Evolutionary conservation across 2,329 filamentous ascomycete species (phyloP), one percentile per base, ranked within the genome.

Genomic region (Monosporascus sp.): DNA sequence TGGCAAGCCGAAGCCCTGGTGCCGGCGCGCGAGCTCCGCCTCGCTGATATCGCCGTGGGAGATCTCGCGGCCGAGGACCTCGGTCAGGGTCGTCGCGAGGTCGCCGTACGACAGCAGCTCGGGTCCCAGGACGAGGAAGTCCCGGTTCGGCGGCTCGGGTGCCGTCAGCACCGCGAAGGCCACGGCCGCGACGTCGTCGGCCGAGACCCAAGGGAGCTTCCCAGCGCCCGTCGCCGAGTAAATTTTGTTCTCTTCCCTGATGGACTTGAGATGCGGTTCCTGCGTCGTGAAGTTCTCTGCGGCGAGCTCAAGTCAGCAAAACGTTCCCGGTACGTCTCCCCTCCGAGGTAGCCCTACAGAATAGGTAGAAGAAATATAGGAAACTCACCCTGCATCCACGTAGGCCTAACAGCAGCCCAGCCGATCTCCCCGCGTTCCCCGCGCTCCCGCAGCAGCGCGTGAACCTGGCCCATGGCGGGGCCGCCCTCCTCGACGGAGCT

Each of bases 311-410:
- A 24, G 7, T 24, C 24, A 55, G 43, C 26, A 3, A 38, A 41
- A 19, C 19, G 16, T 9, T 20, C 17, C 19, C 16, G 37, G 16
- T 6, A n/a, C 7, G 37, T 40, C 27, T 27, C 27, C 27, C 27
- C 27, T 27, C 27, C 27, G 31, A 34, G 14, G 31, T 5, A 11
- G 9, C 4, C 31, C 31, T 11, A 9, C 11, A 31, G 31, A 9
- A 9, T 34, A 34, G 31, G 11, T 27, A 27, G 26, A 9, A 34
- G 31, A 34, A 14, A 6, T 1, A 34, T 1, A 14, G 31, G 8
- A 48, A 17, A 61, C 65, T 54, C 63, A 74, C 73, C 66, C 65
- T 76, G 75, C 53, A 80, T 80, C 74, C 76, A 81, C 17, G 71
- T 75, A 5, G 76, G 74, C 53, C 75, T 61, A 57, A 80, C 53